Evolutionary conservation across 75 land plant genomes (phyloP).

Genomic region (Sequoiadendron giganteum): DNA sequence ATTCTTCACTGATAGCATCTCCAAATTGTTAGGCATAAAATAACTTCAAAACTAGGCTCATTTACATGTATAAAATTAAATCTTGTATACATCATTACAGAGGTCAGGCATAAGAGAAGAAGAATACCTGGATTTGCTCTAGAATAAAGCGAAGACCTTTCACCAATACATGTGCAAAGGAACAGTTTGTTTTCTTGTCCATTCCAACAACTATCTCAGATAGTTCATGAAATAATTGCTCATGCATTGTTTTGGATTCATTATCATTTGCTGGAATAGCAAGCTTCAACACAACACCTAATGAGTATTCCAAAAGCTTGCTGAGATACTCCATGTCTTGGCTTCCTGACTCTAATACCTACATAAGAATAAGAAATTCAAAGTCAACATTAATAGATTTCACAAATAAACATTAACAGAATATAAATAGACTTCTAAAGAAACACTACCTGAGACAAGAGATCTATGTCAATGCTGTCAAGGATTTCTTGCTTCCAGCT

Average conservation of each 20-base stretch:
- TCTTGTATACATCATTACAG: not conserved
- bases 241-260: constrained; percentile 46
- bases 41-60: no score
- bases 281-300: constrained; percentile 65
- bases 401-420: not conserved
- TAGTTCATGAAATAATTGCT: constrained; percentile 56
- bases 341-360: constrained; percentile 83
- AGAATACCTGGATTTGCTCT: constrained; percentile 75
- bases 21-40: not conserved
- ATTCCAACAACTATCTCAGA: constrained; percentile 33
- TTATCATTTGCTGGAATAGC: constrained; percentile 82
- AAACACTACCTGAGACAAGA: constrained; percentile 70
- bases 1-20: not conserved
- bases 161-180: constrained; percentile 34
- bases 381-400: not conserved
- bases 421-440: not conserved
- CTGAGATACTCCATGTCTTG: constrained; percentile 72
- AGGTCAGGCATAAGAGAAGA: not conserved
- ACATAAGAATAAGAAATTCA: not conserved
- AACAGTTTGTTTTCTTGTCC: constrained; percentile 20
- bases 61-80: not conserved
- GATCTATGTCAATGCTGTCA: constrained; percentile 76
- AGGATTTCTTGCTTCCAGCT: constrained; percentile 76
- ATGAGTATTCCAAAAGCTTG: constrained; percentile 66
- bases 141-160: constrained; percentile 86